Conservation (phyloP, 345 rosid species). For the Boechera stricta region DNA sequence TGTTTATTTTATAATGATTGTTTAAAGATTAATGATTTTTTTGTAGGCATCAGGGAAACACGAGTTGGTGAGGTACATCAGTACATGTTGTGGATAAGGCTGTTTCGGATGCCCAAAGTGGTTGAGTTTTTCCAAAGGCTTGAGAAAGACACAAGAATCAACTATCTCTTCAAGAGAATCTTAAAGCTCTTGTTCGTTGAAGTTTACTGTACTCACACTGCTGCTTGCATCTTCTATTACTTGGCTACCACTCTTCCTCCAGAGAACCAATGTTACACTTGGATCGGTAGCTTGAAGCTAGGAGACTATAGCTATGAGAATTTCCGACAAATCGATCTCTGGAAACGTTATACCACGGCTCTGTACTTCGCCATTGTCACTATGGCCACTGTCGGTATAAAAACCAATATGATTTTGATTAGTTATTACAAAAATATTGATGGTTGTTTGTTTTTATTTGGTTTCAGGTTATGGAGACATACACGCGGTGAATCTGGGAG, state of each 20-base stretch:
- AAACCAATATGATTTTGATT: slow-evolving; percentile 1
- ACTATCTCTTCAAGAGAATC: slow-evolving; percentile 75
- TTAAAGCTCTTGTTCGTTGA: slow-evolving; percentile 76
- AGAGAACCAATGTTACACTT: slow-evolving; percentile 72
- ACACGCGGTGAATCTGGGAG: slow-evolving; percentile 94
- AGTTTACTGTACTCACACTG: slow-evolving; percentile 84
- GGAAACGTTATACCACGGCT: slow-evolving; percentile 85
- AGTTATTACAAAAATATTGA: slow-evolving; percentile 14
- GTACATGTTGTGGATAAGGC: slow-evolving; percentile 63
- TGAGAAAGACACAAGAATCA: slow-evolving; percentile 82
- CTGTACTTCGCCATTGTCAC: slow-evolving; percentile 86
- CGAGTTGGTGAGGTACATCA: slow-evolving; percentile 73
- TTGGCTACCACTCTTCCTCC: slow-evolving; percentile 79
- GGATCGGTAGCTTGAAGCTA: slow-evolving; percentile 88
- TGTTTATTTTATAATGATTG: no score
- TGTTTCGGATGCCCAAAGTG: slow-evolving; percentile 68
- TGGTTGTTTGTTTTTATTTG: neutral
- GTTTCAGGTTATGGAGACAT: slow-evolving; percentile 93
- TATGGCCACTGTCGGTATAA: slow-evolving; percentile 85
- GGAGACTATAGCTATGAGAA: slow-evolving; percentile 75
- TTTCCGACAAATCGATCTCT: slow-evolving; percentile 74
- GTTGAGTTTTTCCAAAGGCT: slow-evolving; percentile 57
- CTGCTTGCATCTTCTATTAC: slow-evolving; percentile 87
- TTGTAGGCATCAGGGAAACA: slow-evolving; percentile 61
- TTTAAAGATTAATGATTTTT: no score